These are phyloP conservation scores for Scheffersomyces cryptocercus DNA, from an alignment of 1,139 yeast genomes.

Conservation along the genomic window DNA sequence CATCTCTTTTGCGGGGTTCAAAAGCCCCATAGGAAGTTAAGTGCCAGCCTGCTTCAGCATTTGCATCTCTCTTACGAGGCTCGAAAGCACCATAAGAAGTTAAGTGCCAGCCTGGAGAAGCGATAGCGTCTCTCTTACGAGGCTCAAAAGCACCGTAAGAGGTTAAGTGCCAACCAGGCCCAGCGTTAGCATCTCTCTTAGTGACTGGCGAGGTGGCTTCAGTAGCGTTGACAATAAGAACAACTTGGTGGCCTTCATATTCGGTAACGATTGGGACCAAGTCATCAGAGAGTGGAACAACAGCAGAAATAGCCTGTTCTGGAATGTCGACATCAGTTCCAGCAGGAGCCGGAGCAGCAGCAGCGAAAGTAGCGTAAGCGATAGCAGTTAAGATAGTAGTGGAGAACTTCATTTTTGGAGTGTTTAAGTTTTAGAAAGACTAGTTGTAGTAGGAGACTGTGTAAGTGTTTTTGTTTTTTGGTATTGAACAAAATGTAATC, in stretches of 20 bases:
- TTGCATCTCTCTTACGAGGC: constrained; percentile 17
- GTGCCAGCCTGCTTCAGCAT: constrained; percentile 15
- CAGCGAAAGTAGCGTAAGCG: constrained; percentile 11
- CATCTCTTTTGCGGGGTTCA: constrained; percentile 17
- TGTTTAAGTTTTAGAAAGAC: not conserved
- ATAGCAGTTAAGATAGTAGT: constrained; percentile 12
- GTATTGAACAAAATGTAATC: too few relatives aligned
- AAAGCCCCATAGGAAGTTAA: constrained; percentile 14
- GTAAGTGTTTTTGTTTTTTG: too few relatives aligned
- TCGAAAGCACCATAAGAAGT: constrained; percentile 6
- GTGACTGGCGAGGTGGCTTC: constrained; percentile 9
- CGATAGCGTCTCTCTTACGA: constrained; percentile 12
- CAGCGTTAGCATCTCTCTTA: constrained; percentile 10
- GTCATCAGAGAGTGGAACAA: constrained; percentile 12
- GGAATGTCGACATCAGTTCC: constrained; percentile 11
- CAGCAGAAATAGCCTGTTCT: constrained; percentile 16
- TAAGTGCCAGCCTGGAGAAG: constrained; percentile 15
- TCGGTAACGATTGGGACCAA: constrained; percentile 16
- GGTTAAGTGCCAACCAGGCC: constrained; percentile 9
- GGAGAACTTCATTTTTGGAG: constrained; percentile 12
- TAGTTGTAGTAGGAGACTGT: too few relatives aligned
- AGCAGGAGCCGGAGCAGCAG: constrained; percentile 13
- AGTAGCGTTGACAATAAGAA: constrained; percentile 20
- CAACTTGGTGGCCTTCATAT: constrained; percentile 15
- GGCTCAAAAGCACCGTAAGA: not conserved